A percentile compares a stretch with the other conserved stretches of the same genome.
Conservation (phyloP, 148 eudicot genomes). For the Agrostemma githago region DNA sequence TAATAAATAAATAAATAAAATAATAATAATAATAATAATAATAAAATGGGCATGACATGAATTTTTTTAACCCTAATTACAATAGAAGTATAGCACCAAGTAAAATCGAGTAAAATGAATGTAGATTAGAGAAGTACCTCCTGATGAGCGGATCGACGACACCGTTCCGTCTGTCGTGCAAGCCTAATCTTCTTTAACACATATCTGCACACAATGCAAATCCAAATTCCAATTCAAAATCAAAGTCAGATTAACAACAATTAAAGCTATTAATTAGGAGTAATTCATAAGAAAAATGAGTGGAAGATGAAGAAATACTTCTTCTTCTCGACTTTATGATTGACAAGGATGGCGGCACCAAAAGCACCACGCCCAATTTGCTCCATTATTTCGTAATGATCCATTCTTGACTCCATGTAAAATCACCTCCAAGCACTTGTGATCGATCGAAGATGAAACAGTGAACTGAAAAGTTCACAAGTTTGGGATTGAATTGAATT, state of each 20-base stretch:
- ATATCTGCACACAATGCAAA: constrained; percentile 43
- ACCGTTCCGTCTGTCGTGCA: constrained; percentile 93
- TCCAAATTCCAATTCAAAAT: neutral
- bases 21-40: too few relatives aligned
- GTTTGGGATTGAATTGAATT: constrained; percentile 11
- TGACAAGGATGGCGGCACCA: constrained; percentile 94
- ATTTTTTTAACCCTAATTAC: too few relatives aligned
- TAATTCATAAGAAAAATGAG: neutral
- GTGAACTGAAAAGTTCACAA: neutral
- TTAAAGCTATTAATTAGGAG: neutral
- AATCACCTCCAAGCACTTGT: neutral
- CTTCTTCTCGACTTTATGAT: constrained; percentile 78
- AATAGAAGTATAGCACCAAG: too few relatives aligned
- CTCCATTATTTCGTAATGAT: constrained; percentile 98
- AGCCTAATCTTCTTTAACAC: constrained; percentile 96
- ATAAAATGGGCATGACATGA: too few relatives aligned
- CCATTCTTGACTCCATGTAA: constrained; percentile 81
- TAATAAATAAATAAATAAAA: too few relatives aligned
- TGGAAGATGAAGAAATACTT: constrained; percentile 44
- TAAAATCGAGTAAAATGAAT: too few relatives aligned
- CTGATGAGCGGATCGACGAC: constrained; percentile 97
- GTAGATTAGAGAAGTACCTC: constrained; percentile 43
- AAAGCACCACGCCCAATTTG: constrained; percentile 99
- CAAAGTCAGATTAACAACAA: constrained; percentile 3
- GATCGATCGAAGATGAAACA: neutral